Conservation (phyloP, 2,329 filamentous ascomycete species). For the Epichloe bromicola region DNA sequence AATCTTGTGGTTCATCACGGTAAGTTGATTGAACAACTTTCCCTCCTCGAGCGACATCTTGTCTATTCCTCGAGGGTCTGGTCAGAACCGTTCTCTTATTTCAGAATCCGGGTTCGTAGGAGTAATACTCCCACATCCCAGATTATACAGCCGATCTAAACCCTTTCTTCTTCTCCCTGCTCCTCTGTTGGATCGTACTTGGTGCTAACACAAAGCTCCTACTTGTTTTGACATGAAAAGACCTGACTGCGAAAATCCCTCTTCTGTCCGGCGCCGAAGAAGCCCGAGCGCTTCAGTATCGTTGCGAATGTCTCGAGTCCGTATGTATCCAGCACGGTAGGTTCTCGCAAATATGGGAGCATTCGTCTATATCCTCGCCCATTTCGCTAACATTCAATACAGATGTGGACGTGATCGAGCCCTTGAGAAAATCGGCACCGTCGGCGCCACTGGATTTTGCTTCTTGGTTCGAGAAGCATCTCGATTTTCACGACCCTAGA, state of each 20-base stretch:
- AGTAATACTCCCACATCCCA: too few relatives aligned
- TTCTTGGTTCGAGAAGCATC: slow-evolving; percentile 39
- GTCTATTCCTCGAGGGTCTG: background rate
- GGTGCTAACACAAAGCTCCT: slow-evolving; percentile 3
- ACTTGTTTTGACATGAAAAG: slow-evolving; percentile 7
- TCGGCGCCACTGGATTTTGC: slow-evolving; percentile 33
- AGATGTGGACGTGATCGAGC: slow-evolving; percentile 20
- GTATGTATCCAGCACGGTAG: slow-evolving; percentile 30
- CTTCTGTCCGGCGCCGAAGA: slow-evolving; percentile 43
- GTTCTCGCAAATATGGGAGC: slow-evolving; percentile 1
- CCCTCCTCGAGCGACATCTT: background rate
- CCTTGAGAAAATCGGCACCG: slow-evolving; percentile 16
- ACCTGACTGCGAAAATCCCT: slow-evolving; percentile 22
- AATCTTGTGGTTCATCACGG: slow-evolving; percentile 35
- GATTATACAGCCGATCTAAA: too few relatives aligned
- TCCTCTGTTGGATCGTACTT: background rate
- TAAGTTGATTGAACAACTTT: slow-evolving; percentile 18
- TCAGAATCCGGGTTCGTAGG: background rate
- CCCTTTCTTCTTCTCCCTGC: background rate
- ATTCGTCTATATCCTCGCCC: background rate
- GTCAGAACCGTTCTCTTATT: background rate
- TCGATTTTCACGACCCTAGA: slow-evolving; percentile 35
- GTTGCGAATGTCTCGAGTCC: slow-evolving; percentile 44
- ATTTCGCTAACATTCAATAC: background rate
- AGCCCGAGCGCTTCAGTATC: slow-evolving; percentile 42